A percentile compares a stretch with the other conserved stretches of the same genome.
These are phyloP conservation scores for Penicillium aurantiogriseum DNA, from an alignment of 2,329 filamentous ascomycete genomes.

Conservation along the genomic window DNA sequence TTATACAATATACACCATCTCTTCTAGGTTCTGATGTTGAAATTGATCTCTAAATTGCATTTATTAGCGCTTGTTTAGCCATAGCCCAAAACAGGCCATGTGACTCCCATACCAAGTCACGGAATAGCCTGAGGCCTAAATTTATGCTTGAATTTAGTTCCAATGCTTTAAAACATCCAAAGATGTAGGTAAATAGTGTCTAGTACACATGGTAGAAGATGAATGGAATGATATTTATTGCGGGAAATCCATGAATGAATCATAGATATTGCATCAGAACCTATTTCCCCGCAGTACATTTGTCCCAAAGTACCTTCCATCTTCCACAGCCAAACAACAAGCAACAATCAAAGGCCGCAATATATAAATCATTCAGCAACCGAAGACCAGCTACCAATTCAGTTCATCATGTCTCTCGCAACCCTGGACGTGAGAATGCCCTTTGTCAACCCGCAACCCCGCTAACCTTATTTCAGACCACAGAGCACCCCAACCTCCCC, in stretches of 20 bases:
- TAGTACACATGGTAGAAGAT: no score
- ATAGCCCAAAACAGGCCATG: neutral
- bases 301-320: neutral
- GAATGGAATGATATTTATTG: neutral
- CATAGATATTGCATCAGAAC: neutral
- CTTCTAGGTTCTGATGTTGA: no score
- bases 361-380: neutral
- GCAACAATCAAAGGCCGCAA: neutral
- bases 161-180: neutral
- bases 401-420: slow-evolving; percentile 42
- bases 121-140: neutral
- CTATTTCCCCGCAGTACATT: slow-evolving; percentile 7
- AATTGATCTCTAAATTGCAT: neutral
- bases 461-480: slow-evolving; percentile 22
- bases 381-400: neutral
- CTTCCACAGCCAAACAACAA: neutral
- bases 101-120: neutral
- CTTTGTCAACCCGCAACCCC: neutral
- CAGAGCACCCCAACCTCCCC: slow-evolving; percentile 61
- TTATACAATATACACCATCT: no score
- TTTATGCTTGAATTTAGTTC: slow-evolving; percentile 1
- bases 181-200: no score
- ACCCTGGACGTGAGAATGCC: slow-evolving; percentile 42
- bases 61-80: no score
- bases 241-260: neutral